These are phyloP conservation scores for Penstemon davidsonii DNA, from an alignment of 257 asterid species.

Conservation along the genomic window DNA sequence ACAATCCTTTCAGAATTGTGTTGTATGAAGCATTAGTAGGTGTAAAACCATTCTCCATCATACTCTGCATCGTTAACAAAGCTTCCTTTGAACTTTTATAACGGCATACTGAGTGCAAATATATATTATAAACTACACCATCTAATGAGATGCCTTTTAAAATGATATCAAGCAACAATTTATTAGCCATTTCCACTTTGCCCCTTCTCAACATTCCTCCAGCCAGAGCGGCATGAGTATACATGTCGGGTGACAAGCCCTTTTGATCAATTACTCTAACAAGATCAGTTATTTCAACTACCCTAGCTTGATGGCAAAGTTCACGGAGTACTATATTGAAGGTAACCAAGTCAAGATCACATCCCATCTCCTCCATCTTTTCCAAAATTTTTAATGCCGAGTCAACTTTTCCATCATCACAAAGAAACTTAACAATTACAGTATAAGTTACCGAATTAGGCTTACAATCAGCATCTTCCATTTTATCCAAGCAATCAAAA, in stretches of 20 bases:
- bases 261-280: constrained; percentile 37
- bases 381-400: constrained; percentile 41
- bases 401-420: constrained; percentile 50
- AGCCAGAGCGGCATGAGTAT: constrained; percentile 55
- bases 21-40: constrained; percentile 54
- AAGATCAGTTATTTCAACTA: constrained; percentile 38
- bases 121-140: constrained; percentile 45
- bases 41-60: constrained; percentile 44
- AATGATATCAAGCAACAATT: too few species aligned
- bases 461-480: constrained; percentile 45
- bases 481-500: constrained; percentile 41
- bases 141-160: constrained; percentile 41
- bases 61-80: constrained; percentile 34
- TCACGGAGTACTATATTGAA: constrained; percentile 62
- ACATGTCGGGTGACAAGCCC: constrained; percentile 53
- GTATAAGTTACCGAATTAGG: constrained; percentile 54
- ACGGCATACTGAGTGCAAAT: constrained; percentile 46
- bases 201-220: constrained; percentile 62
- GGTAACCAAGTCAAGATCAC: constrained; percentile 51
- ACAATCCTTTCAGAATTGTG: constrained; percentile 54
- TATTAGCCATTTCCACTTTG: constrained; percentile 39
- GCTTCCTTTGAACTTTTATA: constrained; percentile 44
- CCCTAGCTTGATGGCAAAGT: constrained; percentile 49
- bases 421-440: constrained; percentile 49
- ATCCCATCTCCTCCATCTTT: constrained; percentile 53